phyloP scores from a whole-genome alignment of 192 early-diverging fungal species.

The Phlyctochytrium planicorne region DNA sequence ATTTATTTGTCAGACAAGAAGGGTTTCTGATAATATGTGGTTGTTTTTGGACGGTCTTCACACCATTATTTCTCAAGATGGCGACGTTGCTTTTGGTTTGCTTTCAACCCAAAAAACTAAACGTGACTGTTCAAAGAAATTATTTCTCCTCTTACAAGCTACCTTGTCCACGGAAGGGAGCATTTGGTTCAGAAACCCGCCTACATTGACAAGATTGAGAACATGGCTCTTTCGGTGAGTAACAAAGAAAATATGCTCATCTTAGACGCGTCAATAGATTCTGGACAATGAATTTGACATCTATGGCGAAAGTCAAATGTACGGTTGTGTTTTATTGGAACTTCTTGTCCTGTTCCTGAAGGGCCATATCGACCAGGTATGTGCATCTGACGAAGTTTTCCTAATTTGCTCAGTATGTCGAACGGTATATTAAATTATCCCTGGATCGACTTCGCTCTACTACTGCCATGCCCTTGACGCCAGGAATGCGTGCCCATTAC shows the following conservation, averaged over 20 bases:
- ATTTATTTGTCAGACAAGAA: conserved; percentile 79
- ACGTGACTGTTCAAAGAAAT: conserved; percentile 50
- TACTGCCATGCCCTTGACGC: neutral
- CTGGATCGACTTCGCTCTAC: neutral
- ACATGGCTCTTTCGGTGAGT: neutral
- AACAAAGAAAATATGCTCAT: neutral
- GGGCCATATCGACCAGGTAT: neutral
- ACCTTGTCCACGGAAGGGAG: conserved; percentile 67
- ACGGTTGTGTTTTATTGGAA: neutral
- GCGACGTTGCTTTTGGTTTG: conserved; percentile 56
- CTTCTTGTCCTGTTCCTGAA: neutral
- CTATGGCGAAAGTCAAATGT: conserved; percentile 4
- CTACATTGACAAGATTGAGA: neutral
- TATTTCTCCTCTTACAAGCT: conserved; percentile 87
- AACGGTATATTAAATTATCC: neutral
- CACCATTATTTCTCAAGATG: conserved; percentile 68
- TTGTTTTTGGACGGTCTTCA: conserved; percentile 75
- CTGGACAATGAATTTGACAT: neutral
- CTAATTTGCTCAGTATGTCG: neutral
- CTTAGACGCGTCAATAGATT: neutral
- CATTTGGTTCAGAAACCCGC: neutral
- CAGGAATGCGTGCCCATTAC: neutral
- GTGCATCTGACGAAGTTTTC: too few relatives aligned
- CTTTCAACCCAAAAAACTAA: conserved; percentile 75
- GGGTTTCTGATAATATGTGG: conserved; percentile 84